These are phyloP conservation scores for Rubia balearica DNA, from an alignment of 305 asterid species.

Conservation along the genomic window DNA sequence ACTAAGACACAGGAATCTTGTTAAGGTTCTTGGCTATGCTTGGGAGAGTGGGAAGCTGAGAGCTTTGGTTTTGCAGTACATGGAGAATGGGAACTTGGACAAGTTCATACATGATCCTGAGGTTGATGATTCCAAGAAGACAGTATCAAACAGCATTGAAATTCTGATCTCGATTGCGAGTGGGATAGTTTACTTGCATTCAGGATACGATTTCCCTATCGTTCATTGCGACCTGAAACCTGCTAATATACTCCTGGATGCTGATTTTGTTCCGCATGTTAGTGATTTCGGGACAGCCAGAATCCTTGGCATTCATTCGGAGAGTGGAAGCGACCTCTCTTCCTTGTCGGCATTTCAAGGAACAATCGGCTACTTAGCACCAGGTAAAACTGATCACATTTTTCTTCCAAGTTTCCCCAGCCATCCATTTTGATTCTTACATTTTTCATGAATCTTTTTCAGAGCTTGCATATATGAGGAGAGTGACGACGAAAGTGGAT, in stretches of 20 bases:
- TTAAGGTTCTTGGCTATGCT: conserved; percentile 71
- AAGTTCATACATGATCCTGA: conserved; percentile 33
- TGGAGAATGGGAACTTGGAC: conserved; percentile 83
- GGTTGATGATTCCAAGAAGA: conserved; percentile 26
- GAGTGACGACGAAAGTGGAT: conserved; percentile 65
- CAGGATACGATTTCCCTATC: conserved; percentile 64
- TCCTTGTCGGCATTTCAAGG: conserved; percentile 66
- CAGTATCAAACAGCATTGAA: conserved; percentile 40
- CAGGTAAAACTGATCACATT: conserved; percentile 38
- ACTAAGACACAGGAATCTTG: conserved; percentile 65
- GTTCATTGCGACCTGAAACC: conserved; percentile 92
- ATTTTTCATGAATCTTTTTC: conserved; percentile 9
- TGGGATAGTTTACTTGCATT: conserved; percentile 62
- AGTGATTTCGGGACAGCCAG: conserved; percentile 89
- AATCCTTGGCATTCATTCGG: conserved; percentile 54
- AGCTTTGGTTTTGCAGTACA: conserved; percentile 64
- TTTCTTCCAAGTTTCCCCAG: not conserved
- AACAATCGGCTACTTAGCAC: conserved; percentile 88
- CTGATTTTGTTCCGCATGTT: conserved; percentile 50
- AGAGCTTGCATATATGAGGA: conserved; percentile 83
- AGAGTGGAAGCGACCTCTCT: conserved; percentile 34
- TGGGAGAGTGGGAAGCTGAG: conserved; percentile 69
- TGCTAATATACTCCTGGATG: conserved; percentile 67
- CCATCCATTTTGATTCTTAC: not conserved
- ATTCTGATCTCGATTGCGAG: conserved; percentile 49